These are phyloP conservation scores for Paraphoma sp. DNA, from an alignment of 2,329 filamentous ascomycete genomes.

Conservation along the genomic window DNA sequence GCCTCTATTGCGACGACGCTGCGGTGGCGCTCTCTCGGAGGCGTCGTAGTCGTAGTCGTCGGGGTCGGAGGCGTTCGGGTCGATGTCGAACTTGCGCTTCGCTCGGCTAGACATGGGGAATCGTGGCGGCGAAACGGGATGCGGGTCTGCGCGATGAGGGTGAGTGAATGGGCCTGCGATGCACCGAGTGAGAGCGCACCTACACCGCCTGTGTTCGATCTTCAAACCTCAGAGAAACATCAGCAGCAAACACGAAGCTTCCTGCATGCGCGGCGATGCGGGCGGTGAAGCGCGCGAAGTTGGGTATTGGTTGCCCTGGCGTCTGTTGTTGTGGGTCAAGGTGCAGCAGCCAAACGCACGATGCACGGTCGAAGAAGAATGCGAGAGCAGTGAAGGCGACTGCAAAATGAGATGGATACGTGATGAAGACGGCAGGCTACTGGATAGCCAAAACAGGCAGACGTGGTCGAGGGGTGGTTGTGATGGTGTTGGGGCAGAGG, in stretches of 20 bases:
- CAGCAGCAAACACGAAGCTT: conserved; percentile 22
- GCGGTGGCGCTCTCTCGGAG: conserved; percentile 34
- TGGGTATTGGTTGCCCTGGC: conserved; percentile 17
- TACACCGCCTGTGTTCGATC: conserved; percentile 30
- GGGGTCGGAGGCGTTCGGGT: conserved; percentile 48
- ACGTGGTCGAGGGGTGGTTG: conserved; percentile 20
- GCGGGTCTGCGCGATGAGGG: conserved; percentile 23
- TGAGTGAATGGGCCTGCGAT: conserved; percentile 22
- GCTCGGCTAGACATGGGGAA: conserved; percentile 45
- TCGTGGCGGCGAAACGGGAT: conserved; percentile 29
- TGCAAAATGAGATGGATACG: conserved; percentile 14
- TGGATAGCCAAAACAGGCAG: conserved; percentile 16
- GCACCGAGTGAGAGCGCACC: conserved; percentile 21
- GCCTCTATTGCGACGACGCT: conserved; percentile 36
- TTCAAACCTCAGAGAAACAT: conserved; percentile 27
- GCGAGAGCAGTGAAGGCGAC: conserved; percentile 5
- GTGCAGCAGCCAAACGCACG: conserved; percentile 18
- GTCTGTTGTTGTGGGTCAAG: conserved; percentile 30
- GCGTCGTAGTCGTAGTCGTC: conserved; percentile 49
- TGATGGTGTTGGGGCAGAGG: conserved; percentile 27
- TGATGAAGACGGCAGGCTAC: conserved; percentile 19
- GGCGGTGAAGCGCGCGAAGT: conserved; percentile 23
- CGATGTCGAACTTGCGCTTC: conserved; percentile 51
- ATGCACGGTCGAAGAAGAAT: conserved; percentile 19
- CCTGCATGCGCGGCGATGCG: conserved; percentile 29